phyloP scores from a whole-genome alignment of 495 filamentous ascomycete genomes.

The Lasiosphaeria hispida region DNA sequence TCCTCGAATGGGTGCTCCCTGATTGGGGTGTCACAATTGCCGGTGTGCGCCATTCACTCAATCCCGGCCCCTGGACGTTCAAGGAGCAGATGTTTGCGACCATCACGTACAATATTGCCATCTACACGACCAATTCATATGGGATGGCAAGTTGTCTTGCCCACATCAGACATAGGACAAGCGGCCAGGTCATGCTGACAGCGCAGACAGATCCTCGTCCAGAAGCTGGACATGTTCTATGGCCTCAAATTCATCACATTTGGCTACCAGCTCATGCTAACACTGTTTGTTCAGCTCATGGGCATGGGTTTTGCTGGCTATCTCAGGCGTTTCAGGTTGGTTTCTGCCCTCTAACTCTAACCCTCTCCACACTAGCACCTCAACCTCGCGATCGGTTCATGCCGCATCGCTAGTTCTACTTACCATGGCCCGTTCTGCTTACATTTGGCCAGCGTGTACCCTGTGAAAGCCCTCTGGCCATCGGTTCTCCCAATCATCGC shows the following conservation, averaged over 20 bases:
- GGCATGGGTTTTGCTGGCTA: conserved; percentile 48
- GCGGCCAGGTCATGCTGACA: neutral
- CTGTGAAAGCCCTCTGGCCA: conserved; percentile 28
- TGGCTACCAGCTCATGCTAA: conserved; percentile 40
- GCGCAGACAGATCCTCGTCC: conserved; percentile 25
- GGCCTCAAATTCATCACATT: conserved; percentile 27
- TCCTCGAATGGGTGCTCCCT: conserved; percentile 28
- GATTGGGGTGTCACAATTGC: conserved; percentile 32
- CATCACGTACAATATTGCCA: conserved; percentile 35
- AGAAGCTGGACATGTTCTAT: conserved; percentile 26
- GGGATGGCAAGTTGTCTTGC: conserved; percentile 23
- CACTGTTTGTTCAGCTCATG: conserved; percentile 40
- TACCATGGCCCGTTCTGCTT: no score
- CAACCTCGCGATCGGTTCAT: no score
- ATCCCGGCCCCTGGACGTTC: conserved; percentile 44
- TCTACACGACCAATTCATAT: conserved; percentile 34
- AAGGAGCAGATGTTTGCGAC: conserved; percentile 47
- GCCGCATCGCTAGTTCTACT: no score
- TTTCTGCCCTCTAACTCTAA: no score
- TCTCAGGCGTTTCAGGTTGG: conserved; percentile 49
- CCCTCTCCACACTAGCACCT: no score
- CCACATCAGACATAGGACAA: no score
- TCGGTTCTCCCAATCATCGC: conserved; percentile 31
- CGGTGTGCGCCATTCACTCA: conserved; percentile 33
- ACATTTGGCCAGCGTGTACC: no score